Evolutionary conservation across 768 basidiomycete genomes (phyloP).

Genomic region (Phanerodontia chrysosporium): DNA sequence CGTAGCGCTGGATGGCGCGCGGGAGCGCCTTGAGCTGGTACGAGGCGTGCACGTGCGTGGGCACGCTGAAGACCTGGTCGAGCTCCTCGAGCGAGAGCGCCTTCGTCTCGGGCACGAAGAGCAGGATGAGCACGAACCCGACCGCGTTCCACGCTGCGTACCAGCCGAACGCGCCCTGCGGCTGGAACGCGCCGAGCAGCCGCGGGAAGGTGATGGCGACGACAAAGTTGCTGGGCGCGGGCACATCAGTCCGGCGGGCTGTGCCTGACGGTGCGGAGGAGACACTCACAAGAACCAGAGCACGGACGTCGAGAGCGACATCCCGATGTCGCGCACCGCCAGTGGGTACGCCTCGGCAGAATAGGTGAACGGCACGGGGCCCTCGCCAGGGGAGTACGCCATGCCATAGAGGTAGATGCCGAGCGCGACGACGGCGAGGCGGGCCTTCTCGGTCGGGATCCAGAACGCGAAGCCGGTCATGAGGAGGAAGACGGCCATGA

Average conservation of each 20-base stretch:
- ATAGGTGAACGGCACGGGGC: slow-evolving; percentile 88
- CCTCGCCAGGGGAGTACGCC: slow-evolving; percentile 83
- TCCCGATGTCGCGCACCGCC: slow-evolving; percentile 74
- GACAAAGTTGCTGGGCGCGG: slow-evolving; percentile 43
- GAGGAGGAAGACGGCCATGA: slow-evolving; percentile 48
- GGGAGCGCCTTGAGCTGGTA: slow-evolving; percentile 54
- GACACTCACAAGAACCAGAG: slow-evolving; percentile 46
- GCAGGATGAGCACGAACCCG: slow-evolving; percentile 53
- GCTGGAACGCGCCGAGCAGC: slow-evolving; percentile 56
- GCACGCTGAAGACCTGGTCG: slow-evolving; percentile 43
- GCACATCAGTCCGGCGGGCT: no score
- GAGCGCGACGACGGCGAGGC: slow-evolving; percentile 44
- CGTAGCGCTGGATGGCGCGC: slow-evolving; percentile 47
- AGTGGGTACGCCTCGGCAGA: slow-evolving; percentile 92
- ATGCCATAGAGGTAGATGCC: slow-evolving; percentile 57
- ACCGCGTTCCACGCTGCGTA: slow-evolving; percentile 62
- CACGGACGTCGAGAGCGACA: slow-evolving; percentile 65
- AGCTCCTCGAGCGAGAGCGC: slow-evolving; percentile 63
- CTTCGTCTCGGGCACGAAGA: slow-evolving; percentile 72
- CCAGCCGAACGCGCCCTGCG: slow-evolving; percentile 73
- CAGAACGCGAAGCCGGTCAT: slow-evolving; percentile 49
- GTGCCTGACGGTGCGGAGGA: no score
- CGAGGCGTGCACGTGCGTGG: slow-evolving; percentile 47
- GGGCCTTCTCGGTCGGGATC: slow-evolving; percentile 36
- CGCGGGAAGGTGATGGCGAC: slow-evolving; percentile 71